These are phyloP conservation scores for Macrolepiota albuminosa DNA, from an alignment of 768 basidiomycete species.

Conservation along the genomic window DNA sequence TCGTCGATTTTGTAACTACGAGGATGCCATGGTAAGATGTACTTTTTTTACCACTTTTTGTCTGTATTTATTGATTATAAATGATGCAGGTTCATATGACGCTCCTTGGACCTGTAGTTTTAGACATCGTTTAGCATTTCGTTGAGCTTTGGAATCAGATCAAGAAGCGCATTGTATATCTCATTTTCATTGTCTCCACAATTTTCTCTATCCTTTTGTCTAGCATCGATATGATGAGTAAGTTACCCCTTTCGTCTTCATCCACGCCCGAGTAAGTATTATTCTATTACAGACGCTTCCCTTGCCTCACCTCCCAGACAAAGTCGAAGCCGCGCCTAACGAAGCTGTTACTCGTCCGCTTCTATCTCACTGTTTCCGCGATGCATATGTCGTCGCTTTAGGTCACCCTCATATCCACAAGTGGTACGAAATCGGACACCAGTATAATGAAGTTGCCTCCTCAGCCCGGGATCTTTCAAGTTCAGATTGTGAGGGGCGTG, in stretches of 20 bases:
- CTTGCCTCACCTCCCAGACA: slow-evolving; percentile 76
- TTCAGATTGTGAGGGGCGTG: too few species aligned
- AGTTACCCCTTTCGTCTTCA: slow-evolving; percentile 22
- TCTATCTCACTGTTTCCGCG: too few species aligned
- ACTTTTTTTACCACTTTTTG: too few species aligned
- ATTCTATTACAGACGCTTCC: neutral
- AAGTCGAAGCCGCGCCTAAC: slow-evolving; percentile 52
- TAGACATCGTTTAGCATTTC: slow-evolving; percentile 91
- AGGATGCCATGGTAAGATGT: too few species aligned
- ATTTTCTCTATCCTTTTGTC: neutral
- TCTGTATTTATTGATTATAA: too few species aligned
- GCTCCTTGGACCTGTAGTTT: slow-evolving; percentile 48
- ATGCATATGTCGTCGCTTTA: slow-evolving; percentile 5
- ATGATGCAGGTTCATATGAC: slow-evolving; percentile 25
- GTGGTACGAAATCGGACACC: slow-evolving; percentile 53
- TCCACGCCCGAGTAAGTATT: slow-evolving; percentile 17
- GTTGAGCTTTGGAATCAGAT: slow-evolving; percentile 92
- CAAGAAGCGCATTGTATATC: slow-evolving; percentile 57
- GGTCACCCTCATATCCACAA: slow-evolving; percentile 64
- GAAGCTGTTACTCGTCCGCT: slow-evolving; percentile 29
- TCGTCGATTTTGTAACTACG: neutral
- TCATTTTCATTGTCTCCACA: neutral
- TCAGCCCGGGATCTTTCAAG: too few species aligned
- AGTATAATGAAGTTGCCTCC: slow-evolving; percentile 31
- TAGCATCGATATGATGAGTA: slow-evolving; percentile 34